phyloP scores from a whole-genome alignment of 306 rosid species.

The Cucurbita pepo region DNA sequence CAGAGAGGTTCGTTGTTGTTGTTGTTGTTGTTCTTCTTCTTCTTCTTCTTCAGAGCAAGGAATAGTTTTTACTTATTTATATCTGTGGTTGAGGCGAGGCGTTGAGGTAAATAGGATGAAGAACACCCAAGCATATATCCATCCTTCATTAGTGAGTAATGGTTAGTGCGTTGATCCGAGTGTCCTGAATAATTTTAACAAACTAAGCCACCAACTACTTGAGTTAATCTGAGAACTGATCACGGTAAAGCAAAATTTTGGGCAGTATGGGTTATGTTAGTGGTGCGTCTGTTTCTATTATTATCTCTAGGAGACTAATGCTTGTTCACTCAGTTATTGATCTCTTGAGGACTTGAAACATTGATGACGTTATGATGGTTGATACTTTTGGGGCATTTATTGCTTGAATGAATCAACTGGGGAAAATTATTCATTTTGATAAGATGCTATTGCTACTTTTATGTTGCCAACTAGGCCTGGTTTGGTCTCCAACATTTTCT shows the following conservation, averaged over 20 bases:
- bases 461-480: neutral
- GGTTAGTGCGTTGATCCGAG: neutral
- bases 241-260: neutral
- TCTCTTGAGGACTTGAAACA: neutral
- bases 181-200: neutral
- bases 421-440: neutral
- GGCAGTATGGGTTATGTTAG: neutral
- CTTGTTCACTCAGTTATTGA: neutral
- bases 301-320: neutral
- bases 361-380: neutral
- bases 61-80: neutral
- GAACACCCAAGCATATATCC: neutral
- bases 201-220: neutral
- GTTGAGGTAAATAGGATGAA: neutral
- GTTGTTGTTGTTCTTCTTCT: neutral
- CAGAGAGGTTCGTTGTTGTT: slow-evolving; percentile 50
- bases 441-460: neutral
- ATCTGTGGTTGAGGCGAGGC: neutral
- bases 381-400: neutral
- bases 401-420: neutral
- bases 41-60: neutral
- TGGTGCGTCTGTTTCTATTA: neutral
- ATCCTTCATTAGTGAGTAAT: neutral
- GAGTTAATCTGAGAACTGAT: neutral
- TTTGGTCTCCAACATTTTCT: neutral